phyloP scores from a whole-genome alignment of 2,329 filamentous ascomycete genomes.

The Myriosclerotinia curreyana region DNA sequence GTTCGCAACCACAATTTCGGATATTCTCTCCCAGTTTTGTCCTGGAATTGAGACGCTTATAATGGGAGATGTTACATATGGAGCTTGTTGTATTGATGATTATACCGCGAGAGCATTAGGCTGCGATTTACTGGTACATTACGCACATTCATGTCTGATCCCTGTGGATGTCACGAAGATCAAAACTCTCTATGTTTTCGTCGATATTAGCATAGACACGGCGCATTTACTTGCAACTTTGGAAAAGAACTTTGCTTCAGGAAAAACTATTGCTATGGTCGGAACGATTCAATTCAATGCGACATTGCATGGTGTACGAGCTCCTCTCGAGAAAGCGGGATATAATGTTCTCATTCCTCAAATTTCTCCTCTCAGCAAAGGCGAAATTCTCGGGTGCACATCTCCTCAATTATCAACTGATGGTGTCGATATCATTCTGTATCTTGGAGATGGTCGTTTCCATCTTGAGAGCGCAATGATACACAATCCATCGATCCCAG shows the following conservation, averaged over 20 bases:
- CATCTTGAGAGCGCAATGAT: constrained; percentile 99
- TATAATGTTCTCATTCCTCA: constrained; percentile 87
- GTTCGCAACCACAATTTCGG: constrained; percentile 95
- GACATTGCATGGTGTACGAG: constrained; percentile 82
- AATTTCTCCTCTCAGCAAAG: constrained; percentile 87
- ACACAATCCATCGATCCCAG: constrained; percentile 85
- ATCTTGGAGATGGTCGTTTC: constrained; percentile 89
- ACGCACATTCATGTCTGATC: constrained; percentile 94
- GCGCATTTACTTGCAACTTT: constrained; percentile 81
- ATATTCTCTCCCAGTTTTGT: constrained; percentile 93
- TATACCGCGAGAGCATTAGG: constrained; percentile 92
- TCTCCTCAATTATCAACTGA: constrained; percentile 67
- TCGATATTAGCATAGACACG: constrained; percentile 95
- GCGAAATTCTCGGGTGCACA: constrained; percentile 96
- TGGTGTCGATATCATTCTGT: constrained; percentile 73
- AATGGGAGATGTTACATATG: constrained; percentile 99
- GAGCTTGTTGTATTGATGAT: constrained; percentile 97
- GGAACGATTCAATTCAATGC: constrained; percentile 99
- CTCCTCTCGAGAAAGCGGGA: constrained; percentile 75
- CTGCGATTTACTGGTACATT: constrained; percentile 92
- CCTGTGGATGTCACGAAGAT: constrained; percentile 96
- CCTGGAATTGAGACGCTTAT: constrained; percentile 88
- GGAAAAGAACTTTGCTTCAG: constrained; percentile 79
- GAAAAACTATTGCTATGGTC: constrained; percentile 87
- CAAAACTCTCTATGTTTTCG: constrained; percentile 96